Conservation (phyloP, 768 basidiomycete genomes). For the Tylopilus felleus region DNA sequence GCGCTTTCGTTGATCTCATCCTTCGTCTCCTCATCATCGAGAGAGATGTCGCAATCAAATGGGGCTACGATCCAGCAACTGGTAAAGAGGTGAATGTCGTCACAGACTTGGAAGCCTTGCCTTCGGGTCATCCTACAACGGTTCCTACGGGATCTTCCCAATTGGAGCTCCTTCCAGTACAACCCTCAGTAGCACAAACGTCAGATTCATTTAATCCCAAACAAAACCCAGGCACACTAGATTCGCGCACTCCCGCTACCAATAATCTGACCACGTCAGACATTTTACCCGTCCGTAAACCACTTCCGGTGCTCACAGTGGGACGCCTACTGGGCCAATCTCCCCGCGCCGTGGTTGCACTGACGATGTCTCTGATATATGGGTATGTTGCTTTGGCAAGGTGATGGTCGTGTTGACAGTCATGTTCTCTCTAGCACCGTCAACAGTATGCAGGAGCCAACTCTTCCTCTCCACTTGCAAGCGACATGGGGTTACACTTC, state of each 20-base stretch:
- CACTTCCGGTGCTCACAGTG: slow-evolving; percentile 41
- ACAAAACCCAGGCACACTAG: not conserved
- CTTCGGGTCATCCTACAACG: not conserved
- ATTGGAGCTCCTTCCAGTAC: not conserved
- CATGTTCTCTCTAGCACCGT: slow-evolving; percentile 37
- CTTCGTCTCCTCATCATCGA: slow-evolving; percentile 58
- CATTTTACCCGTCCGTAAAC: slow-evolving; percentile 14
- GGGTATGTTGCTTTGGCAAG: slow-evolving; percentile 41
- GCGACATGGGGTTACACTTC: slow-evolving; percentile 46
- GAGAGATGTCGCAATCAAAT: slow-evolving; percentile 46
- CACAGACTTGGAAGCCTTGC: slow-evolving; percentile 7
- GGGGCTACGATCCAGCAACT: slow-evolving; percentile 43
- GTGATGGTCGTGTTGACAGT: not conserved
- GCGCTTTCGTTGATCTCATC: slow-evolving; percentile 45
- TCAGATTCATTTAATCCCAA: not conserved
- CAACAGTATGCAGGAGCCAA: slow-evolving; percentile 51
- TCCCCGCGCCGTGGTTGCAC: slow-evolving; percentile 45
- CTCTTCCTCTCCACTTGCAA: slow-evolving; percentile 55
- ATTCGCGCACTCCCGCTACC: not conserved
- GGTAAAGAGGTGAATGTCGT: slow-evolving; percentile 5
- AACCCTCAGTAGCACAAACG: not conserved
- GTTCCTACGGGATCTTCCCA: not conserved
- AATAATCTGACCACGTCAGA: slow-evolving; percentile 4
- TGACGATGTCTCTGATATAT: slow-evolving; percentile 47
- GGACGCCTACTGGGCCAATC: slow-evolving; percentile 42